Conservation (phyloP, 2,329 filamentous ascomycete genomes). For the Chaetomium strumarium region DNA sequence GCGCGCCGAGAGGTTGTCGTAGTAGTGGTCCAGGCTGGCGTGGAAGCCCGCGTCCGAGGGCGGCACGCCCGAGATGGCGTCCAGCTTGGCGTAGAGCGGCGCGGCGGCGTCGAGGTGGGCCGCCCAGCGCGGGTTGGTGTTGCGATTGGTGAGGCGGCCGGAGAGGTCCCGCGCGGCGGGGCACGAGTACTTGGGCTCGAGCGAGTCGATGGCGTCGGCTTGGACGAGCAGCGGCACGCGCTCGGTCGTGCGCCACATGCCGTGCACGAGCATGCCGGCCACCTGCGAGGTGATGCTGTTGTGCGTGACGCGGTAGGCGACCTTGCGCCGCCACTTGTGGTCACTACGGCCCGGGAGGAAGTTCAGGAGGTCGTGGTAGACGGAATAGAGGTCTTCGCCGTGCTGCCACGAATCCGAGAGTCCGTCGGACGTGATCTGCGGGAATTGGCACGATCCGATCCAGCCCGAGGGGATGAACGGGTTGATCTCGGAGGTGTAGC, state of each 20-base stretch:
- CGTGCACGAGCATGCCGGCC: slow-evolving; percentile 65
- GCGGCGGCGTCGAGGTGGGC: slow-evolving; percentile 54
- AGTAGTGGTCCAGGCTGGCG: slow-evolving; percentile 72
- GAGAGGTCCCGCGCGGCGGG: slow-evolving; percentile 41
- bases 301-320: slow-evolving; percentile 69
- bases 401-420: slow-evolving; percentile 71
- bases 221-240: slow-evolving; percentile 45
- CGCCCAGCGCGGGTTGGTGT: slow-evolving; percentile 50
- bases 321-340: slow-evolving; percentile 36
- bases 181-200: slow-evolving; percentile 70
- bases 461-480: slow-evolving; percentile 62
- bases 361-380: slow-evolving; percentile 63
- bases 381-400: slow-evolving; percentile 68
- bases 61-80: slow-evolving; percentile 61
- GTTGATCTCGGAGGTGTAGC: slow-evolving; percentile 56
- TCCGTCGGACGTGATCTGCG: slow-evolving; percentile 68
- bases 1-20: slow-evolving; percentile 72
- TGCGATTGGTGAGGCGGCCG: slow-evolving; percentile 37
- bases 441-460: slow-evolving; percentile 71
- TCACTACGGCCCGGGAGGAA: slow-evolving; percentile 55
- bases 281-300: slow-evolving; percentile 81
- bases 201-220: slow-evolving; percentile 57
- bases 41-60: slow-evolving; percentile 58
- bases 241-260: slow-evolving; percentile 53
- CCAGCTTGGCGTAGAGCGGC: slow-evolving; percentile 53